Percentiles rank a stretch among this genome's conserved stretches.
These are phyloP conservation scores for Mallotus japonicus DNA, from an alignment of 441 rosid genomes.

Conservation along the genomic window DNA sequence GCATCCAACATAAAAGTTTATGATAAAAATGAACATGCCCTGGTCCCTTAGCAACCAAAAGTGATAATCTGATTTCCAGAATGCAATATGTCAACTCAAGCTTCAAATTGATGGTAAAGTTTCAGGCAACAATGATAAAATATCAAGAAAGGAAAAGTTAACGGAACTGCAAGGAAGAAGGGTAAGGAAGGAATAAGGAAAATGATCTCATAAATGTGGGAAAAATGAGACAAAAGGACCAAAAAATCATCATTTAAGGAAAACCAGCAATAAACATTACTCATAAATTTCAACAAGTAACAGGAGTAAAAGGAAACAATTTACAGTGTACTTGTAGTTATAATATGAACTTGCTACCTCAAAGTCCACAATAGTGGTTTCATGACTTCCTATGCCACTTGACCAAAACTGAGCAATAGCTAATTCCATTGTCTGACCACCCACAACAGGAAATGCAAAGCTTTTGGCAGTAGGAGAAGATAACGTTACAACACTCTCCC, in stretches of 20 bases:
- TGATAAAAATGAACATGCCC: not conserved
- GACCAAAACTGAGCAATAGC: slow-evolving; percentile 98
- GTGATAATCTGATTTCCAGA: not conserved
- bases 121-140: not conserved
- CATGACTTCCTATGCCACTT: slow-evolving; percentile 95
- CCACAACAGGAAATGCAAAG: slow-evolving; percentile 72
- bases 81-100: not conserved
- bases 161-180: not conserved
- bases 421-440: slow-evolving; percentile 96
- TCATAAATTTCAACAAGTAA: not conserved
- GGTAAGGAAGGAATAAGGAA: not conserved
- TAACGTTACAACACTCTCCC: slow-evolving; percentile 74
- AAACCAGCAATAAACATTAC: not conserved
- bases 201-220: not conserved
- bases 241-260: not conserved
- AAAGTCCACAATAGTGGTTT: slow-evolving; percentile 76
- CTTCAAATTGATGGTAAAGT: too few relatives aligned
- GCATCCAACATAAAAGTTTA: not conserved
- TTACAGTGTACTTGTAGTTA: not conserved
- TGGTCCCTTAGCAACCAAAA: slow-evolving; percentile 1
- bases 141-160: not conserved
- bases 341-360: slow-evolving; percentile 53
- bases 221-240: not conserved
- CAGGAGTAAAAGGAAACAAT: not conserved
- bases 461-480: slow-evolving; percentile 85